These are phyloP conservation scores for Coprinopsis marcescibilis DNA, from an alignment of 768 basidiomycete genomes.

Conservation along the genomic window DNA sequence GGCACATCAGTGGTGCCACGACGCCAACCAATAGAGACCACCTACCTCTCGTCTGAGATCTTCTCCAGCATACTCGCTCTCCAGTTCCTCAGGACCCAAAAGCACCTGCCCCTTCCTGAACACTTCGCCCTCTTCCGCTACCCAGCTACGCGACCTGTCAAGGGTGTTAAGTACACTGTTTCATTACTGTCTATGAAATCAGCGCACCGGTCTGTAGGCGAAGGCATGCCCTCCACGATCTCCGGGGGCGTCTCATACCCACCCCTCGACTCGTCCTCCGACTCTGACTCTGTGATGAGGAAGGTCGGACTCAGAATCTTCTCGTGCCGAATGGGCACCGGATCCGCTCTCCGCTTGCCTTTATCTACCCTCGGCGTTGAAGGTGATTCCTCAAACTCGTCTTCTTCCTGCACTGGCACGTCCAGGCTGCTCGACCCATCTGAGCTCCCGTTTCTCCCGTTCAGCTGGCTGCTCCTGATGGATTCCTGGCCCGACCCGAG, in stretches of 20 bases:
- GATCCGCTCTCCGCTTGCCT: conserved; percentile 69
- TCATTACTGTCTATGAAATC: not conserved
- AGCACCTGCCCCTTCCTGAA: conserved; percentile 87
- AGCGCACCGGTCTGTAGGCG: conserved; percentile 48
- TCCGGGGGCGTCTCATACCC: conserved; percentile 29
- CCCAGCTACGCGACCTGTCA: conserved; percentile 70
- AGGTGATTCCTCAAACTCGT: conserved; percentile 31
- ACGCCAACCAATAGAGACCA: not conserved
- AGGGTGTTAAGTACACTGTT: not conserved
- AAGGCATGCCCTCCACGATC: conserved; percentile 30
- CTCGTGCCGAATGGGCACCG: conserved; percentile 62
- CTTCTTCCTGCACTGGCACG: conserved; percentile 19
- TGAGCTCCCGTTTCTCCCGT: conserved; percentile 13
- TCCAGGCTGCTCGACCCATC: conserved; percentile 6
- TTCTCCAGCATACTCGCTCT: conserved; percentile 84
- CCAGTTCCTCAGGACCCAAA: conserved; percentile 80
- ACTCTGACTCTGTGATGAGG: conserved; percentile 39
- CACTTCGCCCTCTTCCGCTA: conserved; percentile 94
- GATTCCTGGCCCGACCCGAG: conserved; percentile 17
- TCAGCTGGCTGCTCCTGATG: conserved; percentile 19
- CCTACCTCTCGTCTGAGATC: conserved; percentile 76
- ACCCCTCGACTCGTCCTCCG: conserved; percentile 49
- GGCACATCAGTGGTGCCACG: not conserved
- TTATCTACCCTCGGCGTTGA: conserved; percentile 69
- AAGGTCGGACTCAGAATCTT: conserved; percentile 68